These are phyloP conservation scores for Musa balbisiana DNA, from an alignment of 202 grass and related monocot genomes.

Conservation along the genomic window DNA sequence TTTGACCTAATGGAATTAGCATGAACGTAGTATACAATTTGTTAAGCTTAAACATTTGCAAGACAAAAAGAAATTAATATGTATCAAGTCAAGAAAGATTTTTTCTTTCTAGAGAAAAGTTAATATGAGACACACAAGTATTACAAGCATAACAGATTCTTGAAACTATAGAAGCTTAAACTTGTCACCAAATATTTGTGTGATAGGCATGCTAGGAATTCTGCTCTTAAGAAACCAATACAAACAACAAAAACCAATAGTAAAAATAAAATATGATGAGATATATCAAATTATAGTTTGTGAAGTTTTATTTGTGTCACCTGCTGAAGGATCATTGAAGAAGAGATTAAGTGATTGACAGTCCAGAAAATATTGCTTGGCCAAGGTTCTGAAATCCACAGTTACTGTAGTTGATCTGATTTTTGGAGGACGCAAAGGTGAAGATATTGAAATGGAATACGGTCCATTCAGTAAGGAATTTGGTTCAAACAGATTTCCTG, in stretches of 20 bases:
- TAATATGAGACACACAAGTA: background rate
- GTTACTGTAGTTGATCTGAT: conserved; percentile 58
- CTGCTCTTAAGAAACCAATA: background rate
- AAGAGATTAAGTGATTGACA: conserved; percentile 85
- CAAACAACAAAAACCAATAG: background rate
- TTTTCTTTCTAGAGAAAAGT: background rate
- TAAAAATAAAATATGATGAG: background rate
- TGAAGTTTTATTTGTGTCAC: conserved; percentile 2
- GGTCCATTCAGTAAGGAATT: conserved; percentile 90
- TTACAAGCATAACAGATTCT: background rate
- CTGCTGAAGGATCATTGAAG: conserved; percentile 67
- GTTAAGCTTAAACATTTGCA: background rate
- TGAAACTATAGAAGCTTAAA: background rate
- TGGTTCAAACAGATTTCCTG: conserved; percentile 70
- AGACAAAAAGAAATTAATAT: no score
- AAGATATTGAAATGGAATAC: conserved; percentile 58
- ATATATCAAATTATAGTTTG: background rate
- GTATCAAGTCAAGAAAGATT: background rate
- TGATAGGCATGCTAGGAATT: background rate
- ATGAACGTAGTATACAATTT: background rate
- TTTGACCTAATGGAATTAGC: background rate
- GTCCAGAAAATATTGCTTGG: conserved; percentile 85
- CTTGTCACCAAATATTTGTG: background rate
- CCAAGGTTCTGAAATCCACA: conserved; percentile 66
- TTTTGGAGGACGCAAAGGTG: conserved; percentile 83